phyloP scores from a whole-genome alignment of 2,329 filamentous ascomycete genomes.

The Talaromyces sp. region DNA sequence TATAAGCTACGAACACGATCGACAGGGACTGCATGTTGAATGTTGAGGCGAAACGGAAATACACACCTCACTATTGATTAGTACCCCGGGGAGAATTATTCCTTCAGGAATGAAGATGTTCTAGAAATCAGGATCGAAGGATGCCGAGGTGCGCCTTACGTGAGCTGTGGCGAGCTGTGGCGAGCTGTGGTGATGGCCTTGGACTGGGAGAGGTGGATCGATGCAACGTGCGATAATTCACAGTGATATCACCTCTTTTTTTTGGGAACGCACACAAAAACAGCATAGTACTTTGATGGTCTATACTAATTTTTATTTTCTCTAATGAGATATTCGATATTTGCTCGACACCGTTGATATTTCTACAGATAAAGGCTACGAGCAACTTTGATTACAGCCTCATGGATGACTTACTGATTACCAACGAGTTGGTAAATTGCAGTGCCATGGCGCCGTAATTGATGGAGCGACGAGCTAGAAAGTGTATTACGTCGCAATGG shows the following conservation, averaged over 20 bases:
- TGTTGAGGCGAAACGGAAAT: background rate
- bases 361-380: background rate
- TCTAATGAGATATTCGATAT: background rate
- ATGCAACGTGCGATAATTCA: background rate
- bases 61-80: too few species aligned
- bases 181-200: too few species aligned
- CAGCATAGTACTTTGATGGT: too few species aligned
- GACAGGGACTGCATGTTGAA: constrained; percentile 1
- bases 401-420: background rate
- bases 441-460: background rate
- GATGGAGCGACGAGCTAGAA: background rate
- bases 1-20: background rate
- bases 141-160: background rate
- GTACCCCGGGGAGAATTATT: background rate
- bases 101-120: background rate
- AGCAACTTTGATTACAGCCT: background rate
- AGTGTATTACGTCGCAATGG: background rate
- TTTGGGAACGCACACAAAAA: too few species aligned
- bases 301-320: background rate
- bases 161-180: background rate
- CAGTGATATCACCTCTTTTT: background rate
- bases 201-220: background rate
- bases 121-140: background rate
- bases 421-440: background rate
- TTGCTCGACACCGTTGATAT: background rate